phyloP scores from a whole-genome alignment of 352 stramenopile species.

The Globisporangium parvum region DNA sequence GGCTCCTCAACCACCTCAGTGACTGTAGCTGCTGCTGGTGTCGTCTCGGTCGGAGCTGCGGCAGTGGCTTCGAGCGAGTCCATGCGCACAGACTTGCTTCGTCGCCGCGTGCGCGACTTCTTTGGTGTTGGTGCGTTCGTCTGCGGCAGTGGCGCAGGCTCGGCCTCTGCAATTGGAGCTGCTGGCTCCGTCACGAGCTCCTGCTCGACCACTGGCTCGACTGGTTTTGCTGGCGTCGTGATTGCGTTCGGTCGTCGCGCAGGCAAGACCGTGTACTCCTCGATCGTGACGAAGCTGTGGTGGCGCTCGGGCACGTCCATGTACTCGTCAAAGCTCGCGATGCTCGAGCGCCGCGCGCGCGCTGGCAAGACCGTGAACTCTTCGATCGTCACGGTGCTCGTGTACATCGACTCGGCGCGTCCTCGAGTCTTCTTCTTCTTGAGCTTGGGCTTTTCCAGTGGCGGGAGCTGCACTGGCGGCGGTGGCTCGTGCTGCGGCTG shows the following conservation, averaged over 20 bases:
- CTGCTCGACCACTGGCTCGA: neutral
- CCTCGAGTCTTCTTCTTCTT: conserved; percentile 1
- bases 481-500: neutral
- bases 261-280: conserved; percentile 3
- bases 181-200: neutral
- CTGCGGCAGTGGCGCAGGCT: neutral
- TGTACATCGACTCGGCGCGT: conserved; percentile 5
- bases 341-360: neutral
- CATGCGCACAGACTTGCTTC: neutral
- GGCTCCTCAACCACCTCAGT: neutral
- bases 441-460: conserved; percentile 1
- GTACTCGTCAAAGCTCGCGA: neutral
- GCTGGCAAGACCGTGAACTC: conserved; percentile 6
- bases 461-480: neutral
- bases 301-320: neutral
- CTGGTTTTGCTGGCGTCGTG: neutral
- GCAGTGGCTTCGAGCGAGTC: neutral
- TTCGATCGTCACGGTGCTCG: conserved; percentile 10
- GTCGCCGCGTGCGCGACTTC: neutral
- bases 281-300: conserved; percentile 3
- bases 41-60: neutral
- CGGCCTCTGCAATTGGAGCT: neutral
- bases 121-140: neutral
- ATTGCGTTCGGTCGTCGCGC: neutral
- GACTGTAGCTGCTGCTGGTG: neutral